A percentile compares a stretch with the other conserved stretches of the same genome.
Evolutionary conservation across 78 protist genomes (phyloP).

Genomic region (Dictyostelium purpureum): DNA sequence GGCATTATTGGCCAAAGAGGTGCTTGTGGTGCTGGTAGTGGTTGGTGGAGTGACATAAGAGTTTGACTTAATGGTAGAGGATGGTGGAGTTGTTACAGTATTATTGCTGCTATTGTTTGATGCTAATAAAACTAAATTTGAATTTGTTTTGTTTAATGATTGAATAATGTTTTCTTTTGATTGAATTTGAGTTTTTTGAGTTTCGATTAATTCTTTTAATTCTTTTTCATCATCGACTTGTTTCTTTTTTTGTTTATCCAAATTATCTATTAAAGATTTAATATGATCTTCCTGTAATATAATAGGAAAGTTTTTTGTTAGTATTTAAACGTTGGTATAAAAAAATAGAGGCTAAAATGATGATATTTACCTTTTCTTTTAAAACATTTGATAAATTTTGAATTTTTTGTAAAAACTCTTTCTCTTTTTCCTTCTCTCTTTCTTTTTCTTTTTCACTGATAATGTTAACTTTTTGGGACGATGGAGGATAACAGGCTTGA

Average conservation of each 20-base stretch:
- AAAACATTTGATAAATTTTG: background rate
- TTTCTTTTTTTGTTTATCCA: conserved; percentile 25
- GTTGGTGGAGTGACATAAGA: background rate
- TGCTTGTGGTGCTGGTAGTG: background rate
- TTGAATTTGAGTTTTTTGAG: conserved; percentile 11
- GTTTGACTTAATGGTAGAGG: background rate
- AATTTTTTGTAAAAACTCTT: background rate
- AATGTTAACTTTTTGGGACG: background rate
- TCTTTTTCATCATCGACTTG: conserved; percentile 11
- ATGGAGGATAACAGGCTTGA: conserved; percentile 1
- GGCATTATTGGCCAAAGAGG: background rate
- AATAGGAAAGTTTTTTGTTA: background rate
- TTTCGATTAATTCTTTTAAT: conserved; percentile 1
- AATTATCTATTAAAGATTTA: background rate
- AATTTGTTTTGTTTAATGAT: background rate
- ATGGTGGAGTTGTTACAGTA: conserved; percentile 6
- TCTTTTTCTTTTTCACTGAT: conserved; percentile 1
- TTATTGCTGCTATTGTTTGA: background rate
- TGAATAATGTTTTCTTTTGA: conserved; percentile 27
- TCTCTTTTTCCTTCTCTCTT: conserved; percentile 7
- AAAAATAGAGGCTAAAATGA: background rate
- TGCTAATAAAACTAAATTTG: background rate
- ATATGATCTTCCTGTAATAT: conserved; percentile 2
- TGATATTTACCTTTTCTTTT: conserved; percentile 1
- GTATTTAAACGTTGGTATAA: background rate